phyloP scores from a whole-genome alignment of 176 grass and related monocot species.

The Phragmites australis region DNA sequence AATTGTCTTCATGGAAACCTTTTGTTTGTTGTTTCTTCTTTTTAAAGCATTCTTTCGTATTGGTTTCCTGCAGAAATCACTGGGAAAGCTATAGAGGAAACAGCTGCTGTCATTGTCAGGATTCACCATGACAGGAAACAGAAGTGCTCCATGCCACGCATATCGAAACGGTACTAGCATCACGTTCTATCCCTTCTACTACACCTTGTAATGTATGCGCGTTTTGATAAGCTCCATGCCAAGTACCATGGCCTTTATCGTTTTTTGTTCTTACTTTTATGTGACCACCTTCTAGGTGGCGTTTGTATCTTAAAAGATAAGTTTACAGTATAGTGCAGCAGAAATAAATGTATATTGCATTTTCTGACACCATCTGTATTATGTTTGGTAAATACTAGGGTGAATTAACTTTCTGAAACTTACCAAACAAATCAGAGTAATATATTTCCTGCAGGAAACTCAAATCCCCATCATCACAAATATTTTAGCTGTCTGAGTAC shows the following conservation, averaged over 20 bases:
- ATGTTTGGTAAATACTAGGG: conserved; percentile 4
- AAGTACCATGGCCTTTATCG: neutral
- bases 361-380: neutral
- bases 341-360: conserved; percentile 28
- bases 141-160: conserved; percentile 84
- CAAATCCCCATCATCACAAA: neutral
- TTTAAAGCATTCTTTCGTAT: conserved; percentile 15
- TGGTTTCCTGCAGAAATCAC: conserved; percentile 71
- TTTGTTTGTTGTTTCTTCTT: conserved; percentile 25
- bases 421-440: neutral
- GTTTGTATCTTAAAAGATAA: conserved; percentile 44
- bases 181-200: conserved; percentile 42
- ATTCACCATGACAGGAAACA: conserved; percentile 83
- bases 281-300: conserved; percentile 38
- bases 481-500: neutral
- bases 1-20: neutral
- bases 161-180: conserved; percentile 88
- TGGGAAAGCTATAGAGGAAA: conserved; percentile 98
- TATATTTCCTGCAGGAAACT: conserved; percentile 16
- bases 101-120: conserved; percentile 81
- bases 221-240: conserved; percentile 22
- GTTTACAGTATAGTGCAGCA: conserved; percentile 16
- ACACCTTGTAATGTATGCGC: conserved; percentile 34
- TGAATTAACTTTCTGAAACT: conserved; percentile 12
- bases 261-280: conserved; percentile 20